These are phyloP conservation scores for Botryosphaeria dothidea DNA, from an alignment of 2,329 filamentous ascomycete genomes.

Conservation along the genomic window DNA sequence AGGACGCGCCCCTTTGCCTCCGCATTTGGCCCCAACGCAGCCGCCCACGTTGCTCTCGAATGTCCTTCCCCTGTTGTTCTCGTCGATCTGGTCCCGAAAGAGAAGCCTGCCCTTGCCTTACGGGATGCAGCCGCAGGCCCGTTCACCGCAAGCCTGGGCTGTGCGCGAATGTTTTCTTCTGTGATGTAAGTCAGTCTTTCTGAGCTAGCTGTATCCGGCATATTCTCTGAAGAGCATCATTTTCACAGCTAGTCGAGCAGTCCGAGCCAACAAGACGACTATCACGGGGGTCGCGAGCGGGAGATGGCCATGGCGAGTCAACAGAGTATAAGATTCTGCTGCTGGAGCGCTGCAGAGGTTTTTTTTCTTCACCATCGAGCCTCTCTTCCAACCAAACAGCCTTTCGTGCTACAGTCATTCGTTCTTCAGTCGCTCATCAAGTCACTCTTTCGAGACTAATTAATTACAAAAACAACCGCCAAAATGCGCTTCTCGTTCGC, in stretches of 20 bases:
- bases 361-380: slow-evolving; percentile 19
- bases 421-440: slow-evolving; percentile 4
- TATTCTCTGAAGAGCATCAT: slow-evolving; percentile 19
- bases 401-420: slow-evolving; percentile 8
- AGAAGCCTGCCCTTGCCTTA: neutral
- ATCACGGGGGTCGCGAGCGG: slow-evolving; percentile 4
- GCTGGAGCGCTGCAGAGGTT: slow-evolving; percentile 6
- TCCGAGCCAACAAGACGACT: neutral
- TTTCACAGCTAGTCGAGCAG: slow-evolving; percentile 1
- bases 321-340: slow-evolving; percentile 17
- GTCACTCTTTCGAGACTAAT: slow-evolving; percentile 19
- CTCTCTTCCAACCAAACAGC: slow-evolving; percentile 17
- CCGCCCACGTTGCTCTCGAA: neutral
- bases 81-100: slow-evolving; percentile 1
- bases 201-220: neutral
- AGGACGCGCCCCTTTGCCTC: slow-evolving; percentile 3
- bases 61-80: neutral
- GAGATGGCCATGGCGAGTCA: slow-evolving; percentile 9
- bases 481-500: slow-evolving; percentile 20
- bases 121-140: slow-evolving; percentile 10
- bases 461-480: slow-evolving; percentile 13
- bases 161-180: neutral
- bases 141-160: neutral
- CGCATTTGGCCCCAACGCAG: neutral
- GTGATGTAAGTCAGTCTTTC: slow-evolving; percentile 1